Conservation (phyloP, 345 rosid genomes). For the Populus nigra region DNA sequence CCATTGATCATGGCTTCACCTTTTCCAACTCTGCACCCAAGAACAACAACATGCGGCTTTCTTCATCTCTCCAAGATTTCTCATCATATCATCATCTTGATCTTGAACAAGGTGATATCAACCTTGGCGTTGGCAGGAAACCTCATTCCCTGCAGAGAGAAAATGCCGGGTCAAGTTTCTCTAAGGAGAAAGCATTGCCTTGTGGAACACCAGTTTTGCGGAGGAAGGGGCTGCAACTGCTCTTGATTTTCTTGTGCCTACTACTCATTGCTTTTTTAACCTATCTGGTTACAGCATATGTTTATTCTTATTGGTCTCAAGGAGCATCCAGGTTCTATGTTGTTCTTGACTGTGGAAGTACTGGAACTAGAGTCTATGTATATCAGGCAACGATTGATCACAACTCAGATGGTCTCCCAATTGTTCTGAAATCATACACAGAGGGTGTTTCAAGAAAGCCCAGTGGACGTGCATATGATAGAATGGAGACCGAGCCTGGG, state of each 20-base stretch:
- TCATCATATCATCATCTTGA: conserved; percentile 52
- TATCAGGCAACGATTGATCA: conserved; percentile 65
- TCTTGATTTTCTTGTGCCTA: conserved; percentile 52
- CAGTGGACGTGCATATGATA: conserved; percentile 87
- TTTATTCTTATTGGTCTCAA: conserved; percentile 69
- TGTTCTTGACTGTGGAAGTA: conserved; percentile 98
- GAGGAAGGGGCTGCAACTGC: conserved; percentile 60
- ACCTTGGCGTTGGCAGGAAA: conserved; percentile 41
- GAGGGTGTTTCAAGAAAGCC: conserved; percentile 72
- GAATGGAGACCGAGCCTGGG: conserved; percentile 99
- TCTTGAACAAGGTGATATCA: conserved; percentile 49
- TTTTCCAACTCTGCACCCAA: conserved; percentile 42
- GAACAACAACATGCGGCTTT: conserved; percentile 53
- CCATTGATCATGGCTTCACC: conserved; percentile 33
- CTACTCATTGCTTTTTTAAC: conserved; percentile 54
- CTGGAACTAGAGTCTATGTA: conserved; percentile 90
- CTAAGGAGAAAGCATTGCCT: conserved; percentile 67
- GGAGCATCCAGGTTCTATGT: conserved; percentile 78
- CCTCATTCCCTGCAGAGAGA: conserved; percentile 46
- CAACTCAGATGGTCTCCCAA: conserved; percentile 61
- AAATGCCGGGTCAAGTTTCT: conserved; percentile 62
- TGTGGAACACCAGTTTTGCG: conserved; percentile 42
- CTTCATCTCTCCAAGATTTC: conserved; percentile 91
- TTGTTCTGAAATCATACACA: conserved; percentile 58
- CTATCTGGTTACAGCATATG: conserved; percentile 50